Base-by-base conservation (phyloP, 257 asterid species). In the Solanum etuberosum region DNA sequence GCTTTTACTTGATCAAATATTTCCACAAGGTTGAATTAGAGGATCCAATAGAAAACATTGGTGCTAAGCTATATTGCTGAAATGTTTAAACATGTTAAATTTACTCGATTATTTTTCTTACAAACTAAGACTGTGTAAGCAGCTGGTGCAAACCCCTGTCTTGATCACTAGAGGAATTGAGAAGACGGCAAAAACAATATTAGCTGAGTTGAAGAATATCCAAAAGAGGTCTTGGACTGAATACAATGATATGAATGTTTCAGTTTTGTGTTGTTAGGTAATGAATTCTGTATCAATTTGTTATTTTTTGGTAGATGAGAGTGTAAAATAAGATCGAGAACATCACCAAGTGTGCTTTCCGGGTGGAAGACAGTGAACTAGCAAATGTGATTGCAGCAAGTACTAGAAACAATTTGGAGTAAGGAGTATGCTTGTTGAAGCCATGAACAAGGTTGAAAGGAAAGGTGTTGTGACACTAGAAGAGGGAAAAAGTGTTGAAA, bases 341-440 rank as follows among this genome's bases (percentile, higher is more conserved):
- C 48, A 21, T 37, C 7, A 43, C 46, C 29, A 72, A 34, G 16
- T 72, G 29, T 21, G 29, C 5, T 3, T 20, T 12, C 25, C 93
- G 94, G 98, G 99, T 95, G 80, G 99, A 97, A 89, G 98, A 97
- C 78, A 94, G 94, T 86, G 99, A 97, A 86, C 90, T 97, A 57
- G 98, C 99, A 42, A 98, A 97, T 91, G 99, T 97, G 86, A 98
- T 98, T 86, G 96, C 99, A 74, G 98, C 95, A 32, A 94, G 99
- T 94, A 98, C 96, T 3, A 97, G 99, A 57, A 97, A 95, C 91
- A 93, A 95, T 92, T 89, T 61, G 99, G 95, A 90, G 98, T 95
- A 27, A 98, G 99, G 40, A 90, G 90, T 34, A 95, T 97, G 99
- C 95, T 95, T 14, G 98, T 98, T 10, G 98, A 97, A 87, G 99